Conservation (phyloP, 1,284 basidiomycete genomes). For the Sphagnurus paluster region DNA sequence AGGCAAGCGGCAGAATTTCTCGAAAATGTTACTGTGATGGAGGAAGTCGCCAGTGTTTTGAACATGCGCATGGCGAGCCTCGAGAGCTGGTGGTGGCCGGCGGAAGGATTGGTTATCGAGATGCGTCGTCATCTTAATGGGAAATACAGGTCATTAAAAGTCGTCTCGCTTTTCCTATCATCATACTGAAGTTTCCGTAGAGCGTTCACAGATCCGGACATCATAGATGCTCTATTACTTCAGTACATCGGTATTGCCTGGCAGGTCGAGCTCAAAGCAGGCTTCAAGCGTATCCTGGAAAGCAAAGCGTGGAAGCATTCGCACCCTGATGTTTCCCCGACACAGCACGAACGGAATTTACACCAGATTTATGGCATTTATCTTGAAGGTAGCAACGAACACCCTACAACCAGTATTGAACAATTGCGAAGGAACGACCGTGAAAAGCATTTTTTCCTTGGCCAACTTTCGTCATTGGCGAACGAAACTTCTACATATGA, state of each 20-base stretch:
- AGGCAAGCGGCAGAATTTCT: slow-evolving; percentile 39
- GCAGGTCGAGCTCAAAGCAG: slow-evolving; percentile 38
- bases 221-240: slow-evolving; percentile 42
- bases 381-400: not conserved
- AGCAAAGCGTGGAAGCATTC: slow-evolving; percentile 36
- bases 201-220: slow-evolving; percentile 45
- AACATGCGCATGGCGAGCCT: slow-evolving; percentile 42
- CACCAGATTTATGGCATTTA: too few relatives aligned
- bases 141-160: slow-evolving; percentile 34
- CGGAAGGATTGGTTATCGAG: slow-evolving; percentile 38
- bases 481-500: slow-evolving; percentile 26
- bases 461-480: slow-evolving; percentile 29
- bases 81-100: slow-evolving; percentile 42
- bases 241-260: slow-evolving; percentile 42
- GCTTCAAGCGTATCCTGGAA: slow-evolving; percentile 29
- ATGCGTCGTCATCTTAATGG: slow-evolving; percentile 46
- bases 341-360: too few relatives aligned
- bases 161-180: not conserved
- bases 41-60: slow-evolving; percentile 42
- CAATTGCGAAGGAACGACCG: slow-evolving; percentile 22
- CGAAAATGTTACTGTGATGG: slow-evolving; percentile 36
- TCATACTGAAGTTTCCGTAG: slow-evolving; percentile 18
- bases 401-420: not conserved
- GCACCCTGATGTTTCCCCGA: slow-evolving; percentile 1
- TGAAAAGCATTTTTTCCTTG: slow-evolving; percentile 31